These are phyloP conservation scores for Nigrospora sphaerica DNA, from an alignment of 2,329 filamentous ascomycete genomes.

Conservation along the genomic window DNA sequence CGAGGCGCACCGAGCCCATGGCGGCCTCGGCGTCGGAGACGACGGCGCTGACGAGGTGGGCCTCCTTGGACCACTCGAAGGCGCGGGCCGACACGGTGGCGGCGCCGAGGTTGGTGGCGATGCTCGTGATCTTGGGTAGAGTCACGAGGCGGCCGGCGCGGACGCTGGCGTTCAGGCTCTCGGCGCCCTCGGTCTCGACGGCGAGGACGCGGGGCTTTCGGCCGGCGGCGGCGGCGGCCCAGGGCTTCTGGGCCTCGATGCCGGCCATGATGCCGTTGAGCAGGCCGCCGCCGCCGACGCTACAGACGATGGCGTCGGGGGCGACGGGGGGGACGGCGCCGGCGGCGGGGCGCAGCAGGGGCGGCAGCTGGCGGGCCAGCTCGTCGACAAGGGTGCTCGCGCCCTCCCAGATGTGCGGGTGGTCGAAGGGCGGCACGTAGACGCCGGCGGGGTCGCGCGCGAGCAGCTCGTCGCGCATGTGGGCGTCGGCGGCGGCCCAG, in stretches of 20 bases:
- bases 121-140: constrained; percentile 64
- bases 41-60: constrained; percentile 47
- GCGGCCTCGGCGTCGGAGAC: constrained; percentile 73
- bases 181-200: constrained; percentile 69
- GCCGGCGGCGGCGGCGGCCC: constrained; percentile 26
- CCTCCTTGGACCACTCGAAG: constrained; percentile 51
- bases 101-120: constrained; percentile 70
- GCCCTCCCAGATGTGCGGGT: constrained; percentile 61
- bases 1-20: constrained; percentile 66
- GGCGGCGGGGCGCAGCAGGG: constrained; percentile 12
- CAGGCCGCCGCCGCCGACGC: constrained; percentile 66
- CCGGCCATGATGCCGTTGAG: constrained; percentile 71
- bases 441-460: constrained; percentile 41
- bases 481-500: constrained; percentile 63
- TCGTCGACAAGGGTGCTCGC: constrained; percentile 52
- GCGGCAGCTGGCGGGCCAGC: constrained; percentile 29
- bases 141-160: constrained; percentile 50
- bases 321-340: constrained; percentile 19
- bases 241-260: constrained; percentile 37
- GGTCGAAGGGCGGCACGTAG: constrained; percentile 66
- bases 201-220: constrained; percentile 52
- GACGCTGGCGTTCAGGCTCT: constrained; percentile 60
- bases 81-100: constrained; percentile 60
- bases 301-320: constrained; percentile 63
- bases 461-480: constrained; percentile 54